Percentiles rank a stretch among this genome's conserved stretches.
phyloP scores from a whole-genome alignment of 148 eudicot genomes.

The Rhododendron ovatum region DNA sequence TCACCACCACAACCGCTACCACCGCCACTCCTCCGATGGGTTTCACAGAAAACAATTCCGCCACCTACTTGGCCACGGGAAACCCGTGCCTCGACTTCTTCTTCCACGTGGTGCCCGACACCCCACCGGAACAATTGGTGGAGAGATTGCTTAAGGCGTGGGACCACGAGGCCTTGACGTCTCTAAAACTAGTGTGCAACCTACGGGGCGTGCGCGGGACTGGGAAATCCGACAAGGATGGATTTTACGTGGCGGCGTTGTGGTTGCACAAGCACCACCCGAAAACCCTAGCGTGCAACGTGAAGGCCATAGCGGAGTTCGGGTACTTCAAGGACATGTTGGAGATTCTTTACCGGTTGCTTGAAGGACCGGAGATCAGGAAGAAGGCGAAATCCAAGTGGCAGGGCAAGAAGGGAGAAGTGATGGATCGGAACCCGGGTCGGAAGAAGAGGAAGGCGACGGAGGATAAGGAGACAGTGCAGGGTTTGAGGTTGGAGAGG shows the following conservation, averaged over 20 bases:
- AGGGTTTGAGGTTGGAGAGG: constrained; percentile 21
- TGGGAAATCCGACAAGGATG: constrained; percentile 18
- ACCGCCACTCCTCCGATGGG: constrained; percentile 1
- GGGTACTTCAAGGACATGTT: constrained; percentile 19
- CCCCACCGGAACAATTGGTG: neutral
- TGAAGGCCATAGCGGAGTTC: neutral
- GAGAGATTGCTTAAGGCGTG: neutral
- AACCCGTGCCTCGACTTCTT: neutral
- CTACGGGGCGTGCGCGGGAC: constrained; percentile 12
- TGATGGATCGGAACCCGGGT: neutral
- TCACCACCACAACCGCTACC: neutral
- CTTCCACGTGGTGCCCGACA: neutral
- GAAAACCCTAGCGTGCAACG: constrained; percentile 16
- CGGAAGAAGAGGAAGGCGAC: neutral
- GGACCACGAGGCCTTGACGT: neutral
- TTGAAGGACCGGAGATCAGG: constrained; percentile 1
- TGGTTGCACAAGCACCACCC: constrained; percentile 23
- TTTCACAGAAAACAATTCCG: constrained; percentile 18
- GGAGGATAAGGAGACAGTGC: constrained; percentile 1
- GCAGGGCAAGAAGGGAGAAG: neutral
- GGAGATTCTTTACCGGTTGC: constrained; percentile 15
- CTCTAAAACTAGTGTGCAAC: neutral
- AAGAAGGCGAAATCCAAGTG: neutral
- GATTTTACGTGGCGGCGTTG: constrained; percentile 13
- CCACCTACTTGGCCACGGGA: neutral